These are phyloP conservation scores for Basipetospora chlamydospora DNA, from an alignment of 2,329 filamentous ascomycete species.

Conservation along the genomic window DNA sequence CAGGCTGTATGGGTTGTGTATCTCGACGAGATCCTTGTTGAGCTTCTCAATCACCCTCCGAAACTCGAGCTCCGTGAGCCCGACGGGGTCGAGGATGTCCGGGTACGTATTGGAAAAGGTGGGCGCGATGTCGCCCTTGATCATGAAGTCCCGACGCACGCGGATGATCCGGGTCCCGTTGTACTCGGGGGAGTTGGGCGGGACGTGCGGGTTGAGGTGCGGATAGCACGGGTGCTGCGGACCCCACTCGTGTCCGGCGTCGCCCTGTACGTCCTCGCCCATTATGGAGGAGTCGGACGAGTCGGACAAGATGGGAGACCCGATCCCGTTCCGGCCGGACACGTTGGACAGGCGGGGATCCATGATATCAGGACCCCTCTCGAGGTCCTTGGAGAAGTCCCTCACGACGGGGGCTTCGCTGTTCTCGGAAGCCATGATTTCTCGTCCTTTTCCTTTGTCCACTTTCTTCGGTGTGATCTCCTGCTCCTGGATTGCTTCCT, in stretches of 20 bases:
- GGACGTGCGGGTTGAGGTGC: slow-evolving; percentile 83
- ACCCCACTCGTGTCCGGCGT: slow-evolving; percentile 72
- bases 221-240: slow-evolving; percentile 89
- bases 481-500: slow-evolving; percentile 3
- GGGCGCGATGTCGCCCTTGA: slow-evolving; percentile 77
- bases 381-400: slow-evolving; percentile 35
- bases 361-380: slow-evolving; percentile 33
- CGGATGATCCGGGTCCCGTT: slow-evolving; percentile 76
- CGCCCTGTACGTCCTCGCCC: slow-evolving; percentile 49
- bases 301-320: slow-evolving; percentile 32
- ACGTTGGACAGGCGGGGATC: slow-evolving; percentile 30
- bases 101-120: slow-evolving; percentile 93
- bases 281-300: slow-evolving; percentile 46
- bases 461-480: slow-evolving; percentile 12
- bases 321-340: slow-evolving; percentile 36
- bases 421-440: slow-evolving; percentile 23
- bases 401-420: slow-evolving; percentile 17
- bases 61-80: slow-evolving; percentile 76
- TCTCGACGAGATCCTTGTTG: slow-evolving; percentile 61
- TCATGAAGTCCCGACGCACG: slow-evolving; percentile 80
- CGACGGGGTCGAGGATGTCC: slow-evolving; percentile 77
- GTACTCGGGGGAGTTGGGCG: slow-evolving; percentile 60
- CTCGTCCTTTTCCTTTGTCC: slow-evolving; percentile 38
- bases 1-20: slow-evolving; percentile 64
- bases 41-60: slow-evolving; percentile 66